Base-by-base conservation (phyloP, 306 rosid genomes). In the Fagus sylvatica region DNA sequence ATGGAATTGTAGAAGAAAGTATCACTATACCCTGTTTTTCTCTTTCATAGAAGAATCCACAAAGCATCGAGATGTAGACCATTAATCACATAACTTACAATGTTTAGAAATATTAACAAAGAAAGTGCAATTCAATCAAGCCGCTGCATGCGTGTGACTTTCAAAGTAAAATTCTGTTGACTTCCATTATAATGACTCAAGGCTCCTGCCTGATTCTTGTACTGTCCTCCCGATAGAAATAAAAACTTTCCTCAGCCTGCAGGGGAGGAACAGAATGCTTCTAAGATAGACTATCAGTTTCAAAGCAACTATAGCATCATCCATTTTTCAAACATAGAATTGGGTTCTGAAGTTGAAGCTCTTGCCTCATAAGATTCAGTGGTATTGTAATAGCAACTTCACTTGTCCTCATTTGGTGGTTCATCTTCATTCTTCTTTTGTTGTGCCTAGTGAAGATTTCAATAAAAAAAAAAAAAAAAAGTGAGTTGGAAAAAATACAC, bases 381-480 rank as follows among this genome's bases (percentile, higher is more conserved):
- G 15, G 46, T 61, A 32, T 16, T 54, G 68, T 7, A 6, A 33
- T 66, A 32, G 62, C 73, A 72, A 6, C 30, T 69, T 84, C 71
- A 84, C 75, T 84, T 77, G 71, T 61, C 71, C 77, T 80, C 72
- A 13, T 73, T 80, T 1, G 84, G 51, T 41, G 76, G 80, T n/a
- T 74, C 79, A 7, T 62, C 82, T 37, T 80, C 82, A 10, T 62
- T 6, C 67, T 84, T 73, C 82, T 84, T 80, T 77, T 65, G 77
- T 55, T 48, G 59, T 28, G 82, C 60, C 75, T 68, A 40, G 48
- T 30, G 61, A 71, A 17, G 9, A 46, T 46, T 46, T 10, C 51
- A 19, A 56, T 54, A 34, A 32, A 16, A 22, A 22, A 22, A 55
- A 30, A 8, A 43, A 32, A 13, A 16, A 53, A 36, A 46, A 69